Conservation (phyloP, 2,329 filamentous ascomycete genomes). For the Phialocephala subalpina region DNA sequence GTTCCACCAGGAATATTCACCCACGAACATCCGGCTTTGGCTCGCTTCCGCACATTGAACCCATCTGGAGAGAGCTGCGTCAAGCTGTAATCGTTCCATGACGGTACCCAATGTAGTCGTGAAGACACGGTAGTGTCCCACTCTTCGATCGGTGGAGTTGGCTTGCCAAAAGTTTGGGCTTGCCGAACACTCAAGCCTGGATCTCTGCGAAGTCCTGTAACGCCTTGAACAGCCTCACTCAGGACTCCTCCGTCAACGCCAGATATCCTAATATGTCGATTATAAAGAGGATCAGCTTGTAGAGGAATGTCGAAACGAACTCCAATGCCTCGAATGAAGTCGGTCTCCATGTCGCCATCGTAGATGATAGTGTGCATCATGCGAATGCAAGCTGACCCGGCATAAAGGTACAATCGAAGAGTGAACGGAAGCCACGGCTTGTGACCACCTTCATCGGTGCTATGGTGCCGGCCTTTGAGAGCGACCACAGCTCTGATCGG, state of each 20-base stretch:
- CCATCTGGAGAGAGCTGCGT: constrained; percentile 66
- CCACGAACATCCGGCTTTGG: constrained; percentile 64
- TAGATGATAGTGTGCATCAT: constrained; percentile 65
- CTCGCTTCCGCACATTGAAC: constrained; percentile 67
- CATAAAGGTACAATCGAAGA: constrained; percentile 66
- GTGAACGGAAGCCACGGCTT: constrained; percentile 61
- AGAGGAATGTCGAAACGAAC: constrained; percentile 64
- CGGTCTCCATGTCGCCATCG: constrained; percentile 56
- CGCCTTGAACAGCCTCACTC: constrained; percentile 64
- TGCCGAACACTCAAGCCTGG: constrained; percentile 57
- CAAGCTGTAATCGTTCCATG: constrained; percentile 65
- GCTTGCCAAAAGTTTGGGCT: constrained; percentile 58
- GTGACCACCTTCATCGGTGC: constrained; percentile 38
- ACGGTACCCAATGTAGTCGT: constrained; percentile 62
- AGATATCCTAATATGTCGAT: constrained; percentile 65
- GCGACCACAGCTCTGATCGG: constrained; percentile 56
- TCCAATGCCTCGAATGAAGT: constrained; percentile 63
- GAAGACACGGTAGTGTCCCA: constrained; percentile 56
- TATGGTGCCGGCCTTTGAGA: constrained; percentile 35
- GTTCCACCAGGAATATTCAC: constrained; percentile 64
- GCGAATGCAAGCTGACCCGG: constrained; percentile 61
- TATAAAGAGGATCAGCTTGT: constrained; percentile 58
- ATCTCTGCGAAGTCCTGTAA: constrained; percentile 65
- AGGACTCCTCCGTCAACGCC: constrained; percentile 63
- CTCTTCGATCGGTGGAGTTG: constrained; percentile 51